Evolutionary conservation across 2,329 filamentous ascomycete species (phyloP).

Genomic region (Helotiales sp.): DNA sequence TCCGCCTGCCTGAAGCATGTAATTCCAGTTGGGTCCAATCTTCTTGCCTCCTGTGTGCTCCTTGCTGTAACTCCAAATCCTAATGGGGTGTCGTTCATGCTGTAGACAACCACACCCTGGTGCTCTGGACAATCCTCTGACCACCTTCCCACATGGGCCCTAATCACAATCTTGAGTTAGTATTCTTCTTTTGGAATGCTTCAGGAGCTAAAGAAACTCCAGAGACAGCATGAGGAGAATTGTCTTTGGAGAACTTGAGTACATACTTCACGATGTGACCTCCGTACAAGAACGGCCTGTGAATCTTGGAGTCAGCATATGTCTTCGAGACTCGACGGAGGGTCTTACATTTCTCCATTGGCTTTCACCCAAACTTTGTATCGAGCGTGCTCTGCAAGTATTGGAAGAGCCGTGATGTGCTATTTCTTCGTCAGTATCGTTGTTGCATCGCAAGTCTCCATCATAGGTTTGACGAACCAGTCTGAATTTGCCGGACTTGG

Average conservation of each 20-base stretch:
- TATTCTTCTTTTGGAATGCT: too few relatives aligned
- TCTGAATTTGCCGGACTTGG: conserved; percentile 93
- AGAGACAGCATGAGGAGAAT: too few relatives aligned
- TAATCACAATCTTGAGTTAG: too few relatives aligned
- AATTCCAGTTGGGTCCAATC: conserved; percentile 86
- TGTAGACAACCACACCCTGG: conserved; percentile 84
- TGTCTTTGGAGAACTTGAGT: too few relatives aligned
- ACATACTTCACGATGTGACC: conserved; percentile 87
- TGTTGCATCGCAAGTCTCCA: too few relatives aligned
- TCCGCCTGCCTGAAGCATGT: conserved; percentile 91
- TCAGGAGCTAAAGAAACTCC: too few relatives aligned
- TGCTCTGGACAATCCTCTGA: conserved; percentile 93
- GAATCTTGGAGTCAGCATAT: too few relatives aligned
- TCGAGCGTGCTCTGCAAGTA: conserved; percentile 86
- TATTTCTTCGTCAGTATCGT: too few relatives aligned
- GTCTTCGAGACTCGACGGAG: too few relatives aligned
- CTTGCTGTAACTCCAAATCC: conserved; percentile 93
- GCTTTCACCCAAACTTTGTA: conserved; percentile 98
- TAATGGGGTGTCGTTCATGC: conserved; percentile 90
- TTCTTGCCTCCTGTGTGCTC: conserved; percentile 78
- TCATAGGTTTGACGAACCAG: too few relatives aligned
- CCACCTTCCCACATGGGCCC: conserved; percentile 74
- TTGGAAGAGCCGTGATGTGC: conserved; percentile 85
- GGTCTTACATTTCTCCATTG: conserved; percentile 97
- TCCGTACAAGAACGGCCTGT: conserved; percentile 94